Evolutionary conservation across 1,284 basidiomycete genomes (phyloP), one percentile per base, ranked within the genome.

Genomic region (Moesziomyces aphidis): DNA sequence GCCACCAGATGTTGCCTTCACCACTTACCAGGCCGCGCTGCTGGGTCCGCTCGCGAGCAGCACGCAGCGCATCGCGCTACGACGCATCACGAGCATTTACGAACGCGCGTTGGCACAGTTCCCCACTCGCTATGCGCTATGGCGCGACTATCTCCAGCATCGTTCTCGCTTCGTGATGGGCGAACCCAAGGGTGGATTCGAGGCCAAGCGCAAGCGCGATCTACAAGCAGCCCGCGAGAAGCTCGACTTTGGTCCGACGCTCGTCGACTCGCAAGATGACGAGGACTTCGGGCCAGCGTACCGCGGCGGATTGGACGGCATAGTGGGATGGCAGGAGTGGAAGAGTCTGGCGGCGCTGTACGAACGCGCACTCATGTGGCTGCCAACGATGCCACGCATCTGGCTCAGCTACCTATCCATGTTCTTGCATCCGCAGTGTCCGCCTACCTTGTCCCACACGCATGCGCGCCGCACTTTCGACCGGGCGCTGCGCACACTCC

Each of bases 321-420:
- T 93, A 5, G 88, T 97, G 22, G 97, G 96, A 3, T 96, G 91
- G 90, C 90, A 92, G 70, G 97, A 99, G 85, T 99, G 97, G 97
- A 93, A 90, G 81, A 87, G 90, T 22, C 88, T 99, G 6, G 89
- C 96, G 9, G 92, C 94, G 6, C 89, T 90, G 0, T 96, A 94
- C 82, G 97, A 99, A 84, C 89, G 97, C 69, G 93, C 93, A 59
- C 87, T 99, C 39, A 93, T 93, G 89, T 98, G 94, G 92, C 86
- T 98, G 55, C 93, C 94, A 63, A 92, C 90, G 92, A 89, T 99
- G 84, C 97, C 97, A 2, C 90, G 94, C 46, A 85, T 97, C 80
- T 99, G 97, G 97, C 86, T 97, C 48, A 90, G 93, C 86, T 99
- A 99, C 86, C 88, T 95, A 36, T 92, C 92, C 62, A 88, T 97